Conservation (phyloP, 148 eudicot genomes). For the Camellia japonica region DNA sequence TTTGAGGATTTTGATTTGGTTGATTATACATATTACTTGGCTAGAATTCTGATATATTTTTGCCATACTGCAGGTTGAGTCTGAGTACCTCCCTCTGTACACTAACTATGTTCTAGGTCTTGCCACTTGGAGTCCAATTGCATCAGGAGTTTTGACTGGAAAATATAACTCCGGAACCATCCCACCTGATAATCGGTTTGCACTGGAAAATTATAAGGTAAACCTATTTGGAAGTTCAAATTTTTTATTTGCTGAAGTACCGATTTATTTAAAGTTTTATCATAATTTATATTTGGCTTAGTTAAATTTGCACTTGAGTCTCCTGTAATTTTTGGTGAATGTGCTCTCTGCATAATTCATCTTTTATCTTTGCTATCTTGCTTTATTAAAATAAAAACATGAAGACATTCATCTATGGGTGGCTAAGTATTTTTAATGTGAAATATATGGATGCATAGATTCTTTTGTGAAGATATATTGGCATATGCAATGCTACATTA, state of each 20-base stretch:
- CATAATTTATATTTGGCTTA: background rate
- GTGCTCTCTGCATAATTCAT: background rate
- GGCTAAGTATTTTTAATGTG: too few species aligned
- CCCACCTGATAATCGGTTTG: conserved; percentile 85
- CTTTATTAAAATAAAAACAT: too few species aligned
- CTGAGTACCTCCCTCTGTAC: conserved; percentile 79
- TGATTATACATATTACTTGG: too few species aligned
- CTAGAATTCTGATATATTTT: background rate
- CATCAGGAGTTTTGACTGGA: conserved; percentile 94
- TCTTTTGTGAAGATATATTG: too few species aligned
- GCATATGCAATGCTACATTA: too few species aligned
- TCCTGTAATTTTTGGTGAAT: background rate
- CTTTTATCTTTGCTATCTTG: background rate
- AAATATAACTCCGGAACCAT: conserved; percentile 61
- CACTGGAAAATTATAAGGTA: conserved; percentile 93
- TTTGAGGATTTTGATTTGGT: too few species aligned
- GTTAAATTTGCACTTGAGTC: background rate
- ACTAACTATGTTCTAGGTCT: conserved; percentile 81
- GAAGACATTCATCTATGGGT: too few species aligned
- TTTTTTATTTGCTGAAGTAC: background rate
- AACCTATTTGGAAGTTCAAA: background rate
- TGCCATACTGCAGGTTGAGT: conserved; percentile 64
- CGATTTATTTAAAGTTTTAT: too few species aligned
- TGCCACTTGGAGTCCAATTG: conserved; percentile 98
- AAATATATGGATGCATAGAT: too few species aligned